These are phyloP conservation scores for Dipteronia sinensis DNA, from an alignment of 345 rosid species.

Conservation along the genomic window DNA sequence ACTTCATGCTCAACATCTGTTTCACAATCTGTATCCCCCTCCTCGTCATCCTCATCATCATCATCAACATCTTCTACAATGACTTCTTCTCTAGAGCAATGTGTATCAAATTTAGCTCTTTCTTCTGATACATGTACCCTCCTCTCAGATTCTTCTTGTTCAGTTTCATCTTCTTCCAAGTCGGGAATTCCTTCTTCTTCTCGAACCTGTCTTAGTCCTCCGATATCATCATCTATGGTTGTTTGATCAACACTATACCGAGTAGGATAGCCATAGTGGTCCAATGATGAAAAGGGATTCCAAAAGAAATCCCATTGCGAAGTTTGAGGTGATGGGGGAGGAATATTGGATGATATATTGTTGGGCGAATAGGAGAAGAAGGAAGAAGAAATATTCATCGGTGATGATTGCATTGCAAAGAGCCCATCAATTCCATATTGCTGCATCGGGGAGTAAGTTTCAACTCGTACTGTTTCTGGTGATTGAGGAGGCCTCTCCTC, in stretches of 20 bases:
- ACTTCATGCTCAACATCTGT: constrained; percentile 44
- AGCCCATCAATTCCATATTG: constrained; percentile 58
- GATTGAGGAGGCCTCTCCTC: constrained; percentile 80
- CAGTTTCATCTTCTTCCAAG: constrained; percentile 78
- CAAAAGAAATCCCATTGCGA: constrained; percentile 97
- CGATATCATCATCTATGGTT: constrained; percentile 69
- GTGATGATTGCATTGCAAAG: constrained; percentile 61
- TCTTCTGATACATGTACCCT: constrained; percentile 33
- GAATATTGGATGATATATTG: constrained; percentile 57
- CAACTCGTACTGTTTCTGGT: constrained; percentile 66
- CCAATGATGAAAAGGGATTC: constrained; percentile 94
- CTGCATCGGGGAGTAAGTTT: constrained; percentile 61
- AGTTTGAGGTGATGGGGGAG: constrained; percentile 85
- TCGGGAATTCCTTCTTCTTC: constrained; percentile 99
- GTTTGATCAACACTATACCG: constrained; percentile 59
- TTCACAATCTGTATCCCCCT: constrained; percentile 45
- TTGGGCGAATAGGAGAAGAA: constrained; percentile 47
- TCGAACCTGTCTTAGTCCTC: constrained; percentile 84
- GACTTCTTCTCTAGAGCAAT: constrained; percentile 60
- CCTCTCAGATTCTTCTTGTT: constrained; percentile 51
- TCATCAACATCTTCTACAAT: constrained; percentile 72
- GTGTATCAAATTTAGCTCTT: constrained; percentile 33
- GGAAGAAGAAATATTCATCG: constrained; percentile 50
- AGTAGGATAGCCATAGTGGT: constrained; percentile 69
- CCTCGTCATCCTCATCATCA: constrained; percentile 45